Conservation (phyloP, 2,329 filamentous ascomycete species). For the Byssoonygena ceratinophila region DNA sequence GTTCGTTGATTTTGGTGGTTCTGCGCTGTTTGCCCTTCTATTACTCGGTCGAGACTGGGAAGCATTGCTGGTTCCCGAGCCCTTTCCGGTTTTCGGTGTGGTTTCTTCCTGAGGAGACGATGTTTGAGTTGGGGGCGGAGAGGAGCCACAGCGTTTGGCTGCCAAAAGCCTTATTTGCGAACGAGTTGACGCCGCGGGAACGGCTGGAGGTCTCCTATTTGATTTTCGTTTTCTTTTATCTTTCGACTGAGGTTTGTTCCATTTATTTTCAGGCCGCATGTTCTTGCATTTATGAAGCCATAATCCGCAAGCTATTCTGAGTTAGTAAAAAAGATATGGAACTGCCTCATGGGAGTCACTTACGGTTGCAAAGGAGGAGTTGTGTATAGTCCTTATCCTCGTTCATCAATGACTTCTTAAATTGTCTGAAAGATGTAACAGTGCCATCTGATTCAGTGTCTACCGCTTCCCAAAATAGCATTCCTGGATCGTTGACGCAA, state of each 20-base stretch:
- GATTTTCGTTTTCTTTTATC: conserved; percentile 33
- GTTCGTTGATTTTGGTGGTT: conserved; percentile 32
- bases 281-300: conserved; percentile 83
- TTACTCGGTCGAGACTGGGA: conserved; percentile 31
- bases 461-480: conserved; percentile 63
- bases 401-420: conserved; percentile 59
- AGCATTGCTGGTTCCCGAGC: conserved; percentile 18
- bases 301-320: conserved; percentile 62
- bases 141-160: conserved; percentile 27
- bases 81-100: conserved; percentile 5
- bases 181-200: conserved; percentile 21
- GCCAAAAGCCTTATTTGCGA: conserved; percentile 17
- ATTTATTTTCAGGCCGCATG: conserved; percentile 73
- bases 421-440: conserved; percentile 57
- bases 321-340: conserved; percentile 22
- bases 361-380: conserved; percentile 76
- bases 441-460: conserved; percentile 53
- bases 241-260: conserved; percentile 55
- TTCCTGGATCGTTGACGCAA: conserved; percentile 59
- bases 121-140: conserved; percentile 16
- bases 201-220: conserved; percentile 27
- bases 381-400: conserved; percentile 63
- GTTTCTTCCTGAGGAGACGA: conserved; percentile 18
- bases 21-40: conserved; percentile 40
- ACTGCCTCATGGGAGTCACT: conserved; percentile 30